phyloP scores from a whole-genome alignment of 2,329 filamentous ascomycete genomes.

The Talaromyces atroroseus region DNA sequence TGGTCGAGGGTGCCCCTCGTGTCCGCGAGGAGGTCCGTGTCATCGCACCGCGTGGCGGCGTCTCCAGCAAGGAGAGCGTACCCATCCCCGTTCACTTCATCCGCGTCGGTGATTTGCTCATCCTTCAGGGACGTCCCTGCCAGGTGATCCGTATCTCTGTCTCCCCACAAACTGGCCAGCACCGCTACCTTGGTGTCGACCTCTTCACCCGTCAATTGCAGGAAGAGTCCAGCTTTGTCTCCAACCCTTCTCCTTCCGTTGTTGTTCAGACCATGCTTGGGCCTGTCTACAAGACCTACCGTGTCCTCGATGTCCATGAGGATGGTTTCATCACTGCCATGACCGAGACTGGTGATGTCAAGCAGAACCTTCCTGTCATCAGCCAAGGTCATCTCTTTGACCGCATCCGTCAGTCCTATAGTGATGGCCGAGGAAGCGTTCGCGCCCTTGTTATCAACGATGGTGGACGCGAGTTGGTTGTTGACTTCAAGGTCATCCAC shows the following conservation, averaged over 20 bases:
- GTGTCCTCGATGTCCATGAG: slow-evolving; percentile 93
- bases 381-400: slow-evolving; percentile 87
- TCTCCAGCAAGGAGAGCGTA: slow-evolving; percentile 69
- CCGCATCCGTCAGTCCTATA: slow-evolving; percentile 77
- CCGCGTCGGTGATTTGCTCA: slow-evolving; percentile 96
- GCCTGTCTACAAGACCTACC: slow-evolving; percentile 99
- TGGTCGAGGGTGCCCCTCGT: slow-evolving; percentile 40
- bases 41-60: slow-evolving; percentile 46
- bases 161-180: slow-evolving; percentile 95
- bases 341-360: slow-evolving; percentile 98
- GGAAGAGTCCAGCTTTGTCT: slow-evolving; percentile 97
- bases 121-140: slow-evolving; percentile 97
- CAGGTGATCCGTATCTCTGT: slow-evolving; percentile 99
- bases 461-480: slow-evolving; percentile 84
- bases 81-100: slow-evolving; percentile 99
- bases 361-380: slow-evolving; percentile 87
- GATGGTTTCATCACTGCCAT: slow-evolving; percentile 81
- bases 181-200: slow-evolving; percentile 99
- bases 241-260: slow-evolving; percentile 92
- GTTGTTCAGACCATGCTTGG: slow-evolving; percentile 99
- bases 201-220: slow-evolving; percentile 99
- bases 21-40: slow-evolving; percentile 45
- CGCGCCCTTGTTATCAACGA: slow-evolving; percentile 95
- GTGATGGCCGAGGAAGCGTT: slow-evolving; percentile 86
- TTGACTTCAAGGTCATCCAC: slow-evolving; percentile 99